Base-by-base conservation (phyloP, 2,329 filamentous ascomycete species). In the Neonectria punicea region DNA sequence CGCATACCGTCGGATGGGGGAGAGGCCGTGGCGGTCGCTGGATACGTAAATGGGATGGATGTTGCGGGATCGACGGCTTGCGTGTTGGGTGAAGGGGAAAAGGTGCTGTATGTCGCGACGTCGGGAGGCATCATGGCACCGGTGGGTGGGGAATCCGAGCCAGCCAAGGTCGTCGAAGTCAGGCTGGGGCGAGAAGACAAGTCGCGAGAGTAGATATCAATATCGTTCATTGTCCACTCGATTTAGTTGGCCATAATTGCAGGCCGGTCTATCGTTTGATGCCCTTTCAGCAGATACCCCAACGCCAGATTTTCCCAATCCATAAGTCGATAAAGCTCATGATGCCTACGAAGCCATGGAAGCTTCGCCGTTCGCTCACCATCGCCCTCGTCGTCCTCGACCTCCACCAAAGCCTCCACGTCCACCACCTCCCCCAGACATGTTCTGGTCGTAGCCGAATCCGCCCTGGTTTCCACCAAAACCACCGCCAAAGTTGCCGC, bases 391-490 rank as follows among this genome's bases (percentile, higher is more conserved):
- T 53, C 73, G 70, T 53, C 73, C 73, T 36, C 73, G 73, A 6
- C 73, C 72, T 28, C 70, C 70, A 6, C 73, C 68, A 58, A 70
- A 73, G 13, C 81, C 78, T 22, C 78, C 79, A 6, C 78, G 79
- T 6, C 79, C 76, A 4, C 76, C 73, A 7, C 77, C 77, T 6
- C 79, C 80, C 2, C 78, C 81, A 3, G 80, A 77, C 83, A 85
- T 85, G 55, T 73, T 77, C 67, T 83, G 82, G 25, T 85, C 83
- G 67, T 84, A 85, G 30, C 83, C 82, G 57, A 85, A 88, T 22
- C 81, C 83, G 39, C 82, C 85, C 69, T 87, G 85, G 58, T 82
- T 83, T 22, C 83, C 84, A 25, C 85, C 85, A 20, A 85, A 85
- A 68, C 87, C 88, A 14, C 81, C 82, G 1, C 83, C 84, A 71